Evolutionary conservation across 305 asterid species (phyloP).

Genomic region (Andrographis paniculata): DNA sequence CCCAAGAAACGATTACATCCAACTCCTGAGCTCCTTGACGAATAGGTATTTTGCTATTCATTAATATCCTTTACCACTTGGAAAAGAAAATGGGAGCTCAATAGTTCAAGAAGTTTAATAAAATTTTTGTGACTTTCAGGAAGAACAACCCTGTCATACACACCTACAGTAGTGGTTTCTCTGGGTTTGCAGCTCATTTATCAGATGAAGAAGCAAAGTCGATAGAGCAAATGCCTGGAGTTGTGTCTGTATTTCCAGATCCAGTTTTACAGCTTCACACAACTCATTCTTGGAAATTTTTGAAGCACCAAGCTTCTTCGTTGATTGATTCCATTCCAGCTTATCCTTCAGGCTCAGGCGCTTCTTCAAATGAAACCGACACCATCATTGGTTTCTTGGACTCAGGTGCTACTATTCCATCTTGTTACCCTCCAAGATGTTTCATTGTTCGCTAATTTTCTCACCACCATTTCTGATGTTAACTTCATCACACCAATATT

Average conservation of each 20-base stretch:
- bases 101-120: not conserved
- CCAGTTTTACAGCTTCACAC: constrained; percentile 73
- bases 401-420: constrained; percentile 35
- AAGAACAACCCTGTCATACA: constrained; percentile 38
- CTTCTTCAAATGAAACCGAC: constrained; percentile 34
- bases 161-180: constrained; percentile 52
- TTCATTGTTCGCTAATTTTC: not conserved
- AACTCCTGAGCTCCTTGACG: constrained; percentile 42
- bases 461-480: not conserved
- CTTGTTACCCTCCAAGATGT: not conserved
- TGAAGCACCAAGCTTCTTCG: constrained; percentile 36
- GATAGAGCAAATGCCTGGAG: constrained; percentile 45
- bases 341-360: constrained; percentile 11
- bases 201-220: constrained; percentile 50
- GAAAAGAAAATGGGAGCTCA: not conserved
- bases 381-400: constrained; percentile 74
- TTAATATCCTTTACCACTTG: not conserved
- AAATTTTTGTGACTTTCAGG: constrained; percentile 25
- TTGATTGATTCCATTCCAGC: constrained; percentile 25
- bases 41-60: constrained; percentile 31
- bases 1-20: constrained; percentile 29
- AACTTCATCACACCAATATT: not conserved
- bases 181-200: constrained; percentile 72
- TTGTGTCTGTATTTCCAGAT: constrained; percentile 79
- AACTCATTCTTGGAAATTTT: constrained; percentile 90